Evolutionary conservation across 2,329 filamentous ascomycete genomes (phyloP), one percentile per base, ranked within the genome.

Genomic region (Cercospora beticola): DNA sequence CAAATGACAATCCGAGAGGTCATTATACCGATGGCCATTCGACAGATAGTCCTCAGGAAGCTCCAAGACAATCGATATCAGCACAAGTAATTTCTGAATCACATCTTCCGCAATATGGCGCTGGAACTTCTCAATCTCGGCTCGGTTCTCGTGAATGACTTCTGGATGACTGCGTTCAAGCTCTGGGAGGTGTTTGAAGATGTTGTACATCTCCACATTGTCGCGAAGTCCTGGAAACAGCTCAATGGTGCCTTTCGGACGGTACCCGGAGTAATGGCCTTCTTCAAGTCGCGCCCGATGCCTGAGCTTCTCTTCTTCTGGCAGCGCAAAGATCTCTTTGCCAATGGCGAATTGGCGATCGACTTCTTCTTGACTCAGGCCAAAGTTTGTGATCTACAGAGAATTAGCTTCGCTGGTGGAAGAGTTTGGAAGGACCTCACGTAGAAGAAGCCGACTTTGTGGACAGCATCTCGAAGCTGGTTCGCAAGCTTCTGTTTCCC

Each of bases 51-150:
- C 83, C 73, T 90, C 87, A 0, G 86, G 86, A 0, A 90, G 80
- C 72, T 90, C 83, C 0, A 90, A 82, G 0, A 89, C 81, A 40
- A 89, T 83, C 5, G 88, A 88, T 63, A 90, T 87, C 1, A 90
- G 83, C 0, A 84, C 83, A 9, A 89, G 83, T 0, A 90, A 80
- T 28, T 85, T 85, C 4, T 86, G 80, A 0, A 89, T 83, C 2
- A 89, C 83, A 52, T 88, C 84, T 0, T 84, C 79, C 65, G 89
- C 87, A 14, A 83, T 79, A 31, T 81, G 76, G 6, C 79, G 81
- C 64, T 80, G 82, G 74, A 90, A 89, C 0, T 72, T 69, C 72
- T 89, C 86, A 64, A 90, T 88, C 68, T 88, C 85, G 0, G 81
- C 74, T 8, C 86, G 81, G 66, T 87, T 79, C 0, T 84, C 81